A percentile compares a stretch with the other conserved stretches of the same genome.
Conservation (phyloP, 805 yeast genomes). For the Blastobotrys terrestris region DNA sequence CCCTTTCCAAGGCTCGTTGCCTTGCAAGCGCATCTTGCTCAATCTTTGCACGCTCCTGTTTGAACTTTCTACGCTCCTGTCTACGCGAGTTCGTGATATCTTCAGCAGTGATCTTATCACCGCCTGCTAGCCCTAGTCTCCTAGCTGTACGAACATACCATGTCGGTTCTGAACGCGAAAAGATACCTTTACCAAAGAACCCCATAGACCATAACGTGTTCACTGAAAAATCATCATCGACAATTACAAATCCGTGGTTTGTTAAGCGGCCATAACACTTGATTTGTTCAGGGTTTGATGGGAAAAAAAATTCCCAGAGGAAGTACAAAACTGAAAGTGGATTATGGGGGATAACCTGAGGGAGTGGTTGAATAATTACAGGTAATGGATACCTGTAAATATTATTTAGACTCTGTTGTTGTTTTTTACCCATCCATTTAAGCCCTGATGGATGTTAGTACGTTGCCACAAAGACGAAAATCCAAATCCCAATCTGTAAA, state of each 20-base stretch:
- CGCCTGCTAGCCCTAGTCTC: slow-evolving; percentile 43
- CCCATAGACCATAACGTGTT: slow-evolving; percentile 70
- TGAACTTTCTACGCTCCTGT: slow-evolving; percentile 64
- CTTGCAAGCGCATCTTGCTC: slow-evolving; percentile 45
- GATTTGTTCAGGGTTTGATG: slow-evolving; percentile 15
- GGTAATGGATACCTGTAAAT: slow-evolving; percentile 54
- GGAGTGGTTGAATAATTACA: slow-evolving; percentile 42
- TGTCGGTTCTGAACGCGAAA: slow-evolving; percentile 88
- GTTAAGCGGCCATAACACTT: slow-evolving; percentile 16
- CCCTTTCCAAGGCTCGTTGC: slow-evolving; percentile 32
- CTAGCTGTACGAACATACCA: slow-evolving; percentile 68
- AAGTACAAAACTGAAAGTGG: slow-evolving; percentile 59
- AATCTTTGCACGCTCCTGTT: slow-evolving; percentile 54
- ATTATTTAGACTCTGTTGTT: slow-evolving; percentile 16
- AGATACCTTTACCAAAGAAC: slow-evolving; percentile 87
- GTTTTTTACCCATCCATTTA: neutral
- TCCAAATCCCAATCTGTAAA: neutral
- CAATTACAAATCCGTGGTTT: slow-evolving; percentile 30
- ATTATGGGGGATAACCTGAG: slow-evolving; percentile 54
- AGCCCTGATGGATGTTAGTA: neutral
- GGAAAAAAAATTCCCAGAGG: slow-evolving; percentile 26
- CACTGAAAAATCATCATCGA: slow-evolving; percentile 39
- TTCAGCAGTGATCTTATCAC: slow-evolving; percentile 45
- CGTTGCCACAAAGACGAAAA: slow-evolving; percentile 11
- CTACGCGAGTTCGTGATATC: slow-evolving; percentile 73